Conservation (phyloP, 768 basidiomycete genomes). For the Kwoniella dejecticola region DNA sequence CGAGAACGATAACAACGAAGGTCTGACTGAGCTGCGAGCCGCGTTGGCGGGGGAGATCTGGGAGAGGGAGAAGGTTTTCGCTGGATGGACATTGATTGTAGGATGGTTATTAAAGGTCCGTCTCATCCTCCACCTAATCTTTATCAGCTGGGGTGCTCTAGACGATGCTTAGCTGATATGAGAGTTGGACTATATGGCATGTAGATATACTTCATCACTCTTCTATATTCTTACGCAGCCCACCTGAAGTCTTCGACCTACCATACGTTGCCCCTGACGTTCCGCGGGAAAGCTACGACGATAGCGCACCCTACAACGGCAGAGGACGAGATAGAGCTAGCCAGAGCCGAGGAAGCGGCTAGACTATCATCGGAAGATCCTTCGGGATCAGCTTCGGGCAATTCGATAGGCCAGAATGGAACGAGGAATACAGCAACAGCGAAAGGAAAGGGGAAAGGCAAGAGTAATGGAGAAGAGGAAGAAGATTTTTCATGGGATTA, state of each 20-base stretch:
- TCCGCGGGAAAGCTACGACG: constrained; percentile 34
- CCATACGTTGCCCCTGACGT: constrained; percentile 68
- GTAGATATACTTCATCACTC: constrained; percentile 90
- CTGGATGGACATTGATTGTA: constrained; percentile 71
- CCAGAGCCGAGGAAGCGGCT: constrained; percentile 20
- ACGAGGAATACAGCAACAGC: not conserved
- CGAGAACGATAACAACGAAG: constrained; percentile 55
- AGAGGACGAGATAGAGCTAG: constrained; percentile 35
- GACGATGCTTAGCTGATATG: too few species aligned
- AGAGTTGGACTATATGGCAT: too few species aligned
- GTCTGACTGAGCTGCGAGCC: constrained; percentile 68
- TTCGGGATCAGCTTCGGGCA: not conserved
- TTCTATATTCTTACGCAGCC: constrained; percentile 88
- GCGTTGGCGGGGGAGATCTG: constrained; percentile 79
- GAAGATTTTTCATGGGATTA: constrained; percentile 33
- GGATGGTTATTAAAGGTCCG: constrained; percentile 89
- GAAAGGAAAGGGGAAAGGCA: constrained; percentile 10
- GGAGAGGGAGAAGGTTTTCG: constrained; percentile 83
- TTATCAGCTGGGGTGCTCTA: not conserved
- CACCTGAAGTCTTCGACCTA: constrained; percentile 92
- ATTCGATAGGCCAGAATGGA: constrained; percentile 7
- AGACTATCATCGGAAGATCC: not conserved
- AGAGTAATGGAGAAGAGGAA: constrained; percentile 13
- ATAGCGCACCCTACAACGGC: constrained; percentile 42
- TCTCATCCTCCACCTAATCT: not conserved